Evolutionary conservation across 257 asterid species (phyloP).

Genomic region (Jaltomata sinuosa): DNA sequence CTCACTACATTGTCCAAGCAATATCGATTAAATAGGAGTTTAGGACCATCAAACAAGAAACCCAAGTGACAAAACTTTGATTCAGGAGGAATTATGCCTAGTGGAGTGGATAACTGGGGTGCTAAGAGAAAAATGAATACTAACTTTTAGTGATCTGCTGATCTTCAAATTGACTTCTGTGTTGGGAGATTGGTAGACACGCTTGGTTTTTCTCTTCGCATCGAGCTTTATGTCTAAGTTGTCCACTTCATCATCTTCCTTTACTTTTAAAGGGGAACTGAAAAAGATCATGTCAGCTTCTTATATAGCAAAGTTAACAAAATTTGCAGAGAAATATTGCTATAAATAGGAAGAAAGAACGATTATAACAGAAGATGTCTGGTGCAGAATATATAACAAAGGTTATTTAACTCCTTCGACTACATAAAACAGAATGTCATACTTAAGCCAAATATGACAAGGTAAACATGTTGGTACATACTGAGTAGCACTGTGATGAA

Average conservation of each 20-base stretch:
- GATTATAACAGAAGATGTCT: neutral
- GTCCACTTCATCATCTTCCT: conserved; percentile 94
- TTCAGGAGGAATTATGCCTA: neutral
- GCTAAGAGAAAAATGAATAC: conserved; percentile 29
- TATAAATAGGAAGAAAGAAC: neutral
- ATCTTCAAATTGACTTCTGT: conserved; percentile 92
- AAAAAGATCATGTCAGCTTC: neutral
- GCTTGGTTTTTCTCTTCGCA: conserved; percentile 49
- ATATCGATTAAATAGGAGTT: neutral
- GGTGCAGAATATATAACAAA: neutral
- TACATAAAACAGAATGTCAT: neutral
- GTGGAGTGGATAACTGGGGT: neutral
- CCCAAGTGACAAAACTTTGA: neutral
- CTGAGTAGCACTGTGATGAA: neutral
- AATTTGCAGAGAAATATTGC: neutral
- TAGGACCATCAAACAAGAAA: neutral
- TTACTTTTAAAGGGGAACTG: conserved; percentile 85
- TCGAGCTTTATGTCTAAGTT: conserved; percentile 74
- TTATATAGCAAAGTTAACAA: neutral
- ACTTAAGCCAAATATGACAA: neutral
- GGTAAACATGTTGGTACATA: neutral
- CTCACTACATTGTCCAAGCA: neutral
- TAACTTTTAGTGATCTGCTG: conserved; percentile 91
- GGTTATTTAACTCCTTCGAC: neutral
- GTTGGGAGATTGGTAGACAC: conserved; percentile 54